phyloP scores from a whole-genome alignment of 2,329 filamentous ascomycete genomes.

The Exophiala sp. region DNA sequence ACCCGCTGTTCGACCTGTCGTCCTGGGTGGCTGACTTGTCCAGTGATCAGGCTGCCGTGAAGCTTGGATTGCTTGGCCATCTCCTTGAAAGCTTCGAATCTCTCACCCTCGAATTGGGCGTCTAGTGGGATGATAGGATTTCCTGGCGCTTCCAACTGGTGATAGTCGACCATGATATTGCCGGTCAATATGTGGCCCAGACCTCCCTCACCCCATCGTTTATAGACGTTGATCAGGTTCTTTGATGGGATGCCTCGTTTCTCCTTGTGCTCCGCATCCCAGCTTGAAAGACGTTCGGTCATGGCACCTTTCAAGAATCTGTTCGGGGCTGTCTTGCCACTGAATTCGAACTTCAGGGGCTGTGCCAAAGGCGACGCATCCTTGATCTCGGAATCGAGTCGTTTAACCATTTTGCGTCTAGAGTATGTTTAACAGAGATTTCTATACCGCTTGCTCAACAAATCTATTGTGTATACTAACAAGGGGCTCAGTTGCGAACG shows the following conservation, averaged over 20 bases:
- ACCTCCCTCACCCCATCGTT: constrained; percentile 58
- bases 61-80: constrained; percentile 30
- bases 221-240: constrained; percentile 57
- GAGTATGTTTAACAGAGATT: background rate
- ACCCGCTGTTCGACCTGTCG: constrained; percentile 49
- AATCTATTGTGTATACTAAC: background rate
- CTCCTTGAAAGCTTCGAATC: constrained; percentile 57
- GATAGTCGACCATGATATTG: constrained; percentile 62
- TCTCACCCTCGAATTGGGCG: constrained; percentile 50
- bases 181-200: constrained; percentile 59
- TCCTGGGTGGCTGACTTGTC: constrained; percentile 63
- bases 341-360: constrained; percentile 36
- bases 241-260: constrained; percentile 54
- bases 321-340: constrained; percentile 57
- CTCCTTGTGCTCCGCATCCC: constrained; percentile 52
- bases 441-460: background rate
- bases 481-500: background rate
- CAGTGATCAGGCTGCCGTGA: constrained; percentile 40
- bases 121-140: constrained; percentile 58
- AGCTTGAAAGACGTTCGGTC: constrained; percentile 63
- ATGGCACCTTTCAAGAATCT: constrained; percentile 66
- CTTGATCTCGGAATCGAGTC: background rate
- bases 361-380: background rate
- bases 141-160: constrained; percentile 56
- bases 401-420: background rate